Conservation (phyloP, 176 grass and related monocot species). For the Musa itinerans region DNA sequence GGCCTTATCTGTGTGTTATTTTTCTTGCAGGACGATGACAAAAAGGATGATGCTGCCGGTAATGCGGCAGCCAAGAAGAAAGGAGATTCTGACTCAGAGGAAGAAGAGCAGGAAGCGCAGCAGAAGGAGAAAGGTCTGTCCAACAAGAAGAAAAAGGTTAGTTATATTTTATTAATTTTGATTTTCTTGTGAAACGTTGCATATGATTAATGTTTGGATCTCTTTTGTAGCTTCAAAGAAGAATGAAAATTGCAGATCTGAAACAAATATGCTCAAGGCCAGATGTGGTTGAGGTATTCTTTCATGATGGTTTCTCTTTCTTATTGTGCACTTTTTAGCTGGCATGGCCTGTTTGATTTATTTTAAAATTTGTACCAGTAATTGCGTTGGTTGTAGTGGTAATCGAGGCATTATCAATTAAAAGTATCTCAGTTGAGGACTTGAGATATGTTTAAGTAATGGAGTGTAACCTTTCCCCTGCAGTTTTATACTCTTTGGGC, state of each 20-base stretch:
- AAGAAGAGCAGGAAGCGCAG: constrained; percentile 54
- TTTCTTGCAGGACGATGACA: constrained; percentile 39
- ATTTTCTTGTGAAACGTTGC: background rate
- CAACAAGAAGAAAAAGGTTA: constrained; percentile 86
- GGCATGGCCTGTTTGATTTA: too few relatives aligned
- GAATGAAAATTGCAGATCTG: constrained; percentile 91
- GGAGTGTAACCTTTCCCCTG: too few relatives aligned
- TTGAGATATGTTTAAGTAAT: too few relatives aligned
- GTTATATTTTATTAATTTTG: background rate
- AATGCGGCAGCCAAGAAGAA: constrained; percentile 39
- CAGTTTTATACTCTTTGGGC: too few relatives aligned
- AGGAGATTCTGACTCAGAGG: constrained; percentile 43
- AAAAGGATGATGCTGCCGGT: constrained; percentile 45
- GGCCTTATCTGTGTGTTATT: background rate
- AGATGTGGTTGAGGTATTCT: constrained; percentile 76
- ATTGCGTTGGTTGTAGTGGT: too few relatives aligned
- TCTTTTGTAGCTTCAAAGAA: constrained; percentile 45
- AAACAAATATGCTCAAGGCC: constrained; percentile 85
- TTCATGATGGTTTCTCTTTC: background rate
- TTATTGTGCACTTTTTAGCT: too few relatives aligned
- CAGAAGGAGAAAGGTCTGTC: constrained; percentile 80
- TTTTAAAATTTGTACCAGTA: too few relatives aligned
- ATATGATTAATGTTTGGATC: background rate
- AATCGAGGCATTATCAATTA: too few relatives aligned
- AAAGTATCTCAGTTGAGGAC: too few relatives aligned